phyloP scores from a whole-genome alignment of 306 rosid species.

The Quercus suber region DNA sequence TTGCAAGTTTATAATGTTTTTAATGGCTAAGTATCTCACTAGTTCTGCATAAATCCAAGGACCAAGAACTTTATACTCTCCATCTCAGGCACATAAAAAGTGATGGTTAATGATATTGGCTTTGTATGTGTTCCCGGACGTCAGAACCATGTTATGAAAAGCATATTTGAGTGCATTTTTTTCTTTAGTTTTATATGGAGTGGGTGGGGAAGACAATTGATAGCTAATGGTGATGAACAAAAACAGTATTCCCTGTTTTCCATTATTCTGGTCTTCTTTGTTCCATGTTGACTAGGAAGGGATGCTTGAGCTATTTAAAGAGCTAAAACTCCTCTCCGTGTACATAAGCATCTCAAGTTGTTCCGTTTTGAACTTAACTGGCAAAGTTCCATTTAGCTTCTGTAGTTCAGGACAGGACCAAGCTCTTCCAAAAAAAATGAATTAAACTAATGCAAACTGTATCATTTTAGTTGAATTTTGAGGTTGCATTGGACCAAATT shows the following conservation, averaged over 20 bases:
- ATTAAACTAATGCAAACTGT: not conserved
- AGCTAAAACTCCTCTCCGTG: not conserved
- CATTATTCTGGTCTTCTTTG: not conserved
- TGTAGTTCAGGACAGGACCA: not conserved
- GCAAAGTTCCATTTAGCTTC: not conserved
- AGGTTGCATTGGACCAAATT: not conserved
- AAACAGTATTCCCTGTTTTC: not conserved
- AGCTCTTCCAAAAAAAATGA: not conserved
- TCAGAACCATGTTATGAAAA: not conserved
- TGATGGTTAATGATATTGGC: not conserved
- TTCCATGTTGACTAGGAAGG: not conserved
- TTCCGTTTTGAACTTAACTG: not conserved
- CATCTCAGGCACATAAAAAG: too few relatives aligned
- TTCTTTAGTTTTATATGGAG: too few relatives aligned
- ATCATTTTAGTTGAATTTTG: not conserved
- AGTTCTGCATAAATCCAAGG: not conserved
- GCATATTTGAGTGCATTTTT: not conserved
- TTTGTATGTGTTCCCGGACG: not conserved
- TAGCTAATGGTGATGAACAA: not conserved
- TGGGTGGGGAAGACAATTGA: not conserved
- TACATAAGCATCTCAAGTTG: not conserved
- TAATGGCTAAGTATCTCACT: not conserved
- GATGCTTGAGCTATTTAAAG: not conserved
- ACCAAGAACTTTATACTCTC: not conserved
- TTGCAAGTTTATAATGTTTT: not conserved